Base-by-base conservation (phyloP, 495 filamentous ascomycete genomes). In the Trichocladium antarcticum region DNA sequence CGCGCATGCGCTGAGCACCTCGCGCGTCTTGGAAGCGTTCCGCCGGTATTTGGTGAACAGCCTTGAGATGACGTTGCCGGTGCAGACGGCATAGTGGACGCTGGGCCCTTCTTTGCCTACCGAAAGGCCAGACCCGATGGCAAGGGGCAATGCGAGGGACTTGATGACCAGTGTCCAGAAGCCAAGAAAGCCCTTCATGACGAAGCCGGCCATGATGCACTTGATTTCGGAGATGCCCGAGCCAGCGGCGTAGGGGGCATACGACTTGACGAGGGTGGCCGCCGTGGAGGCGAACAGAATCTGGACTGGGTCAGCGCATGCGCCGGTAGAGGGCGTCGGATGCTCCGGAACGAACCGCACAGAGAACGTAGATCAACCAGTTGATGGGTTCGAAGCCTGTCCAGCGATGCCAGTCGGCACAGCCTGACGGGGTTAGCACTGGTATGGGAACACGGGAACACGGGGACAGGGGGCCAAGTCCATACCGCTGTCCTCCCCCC, bases 171-270 rank as follows among this genome's bases (percentile, higher is more conserved):
- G 72, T 14, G 92, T 98, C 83, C 87, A 87, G 53, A 83, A 84
- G 27, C 92, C 87, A 35, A 98, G 74, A 59, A 97, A 98, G 6
- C 92, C 92, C 63, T 98, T 96, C 92, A 98, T 98, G 48, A 97
- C 85, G 57, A 98, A 98, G n/a, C 92, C 92, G 6, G 89, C 90
- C 58, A 98, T 95, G 56, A 98, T 98, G 67, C 92, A 97, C 68
- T 98, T 98, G 69, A 98, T 98, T 70, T 98, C 92, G 21, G 89
- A 96, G 48, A 98, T 98, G 40, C 92, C 92, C 19, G 89, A 96
- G 24, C 92, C 92, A 27, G 92, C 93, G 11, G 92, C 93, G 64
- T 98, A 98, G 12, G 92, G 93, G 10, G 92, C 89, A 66, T 93
- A 97, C 1, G 82, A 81, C 63, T 89, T 95, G 62, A 98, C 92